These are phyloP conservation scores for Laetiporus sulphureus DNA, from an alignment of 1,284 basidiomycete species.

Conservation along the genomic window DNA sequence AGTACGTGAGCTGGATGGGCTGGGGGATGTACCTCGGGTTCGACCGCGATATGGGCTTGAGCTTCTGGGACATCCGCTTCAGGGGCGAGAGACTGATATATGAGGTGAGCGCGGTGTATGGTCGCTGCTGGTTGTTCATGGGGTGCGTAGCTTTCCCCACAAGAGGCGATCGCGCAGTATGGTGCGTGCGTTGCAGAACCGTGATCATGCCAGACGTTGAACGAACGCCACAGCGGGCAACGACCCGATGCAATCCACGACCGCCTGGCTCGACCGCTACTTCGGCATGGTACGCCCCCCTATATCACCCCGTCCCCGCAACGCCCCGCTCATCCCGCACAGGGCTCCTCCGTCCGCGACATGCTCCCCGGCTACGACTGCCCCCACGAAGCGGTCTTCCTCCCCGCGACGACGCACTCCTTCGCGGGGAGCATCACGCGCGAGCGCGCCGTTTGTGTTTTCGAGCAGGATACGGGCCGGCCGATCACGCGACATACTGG, in stretches of 20 bases:
- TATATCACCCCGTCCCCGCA: neutral
- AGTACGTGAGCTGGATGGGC: conserved; percentile 62
- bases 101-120: conserved; percentile 42
- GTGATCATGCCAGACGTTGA: neutral
- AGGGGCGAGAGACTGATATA: conserved; percentile 57
- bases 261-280: conserved; percentile 59
- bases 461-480: conserved; percentile 52
- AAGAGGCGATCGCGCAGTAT: conserved; percentile 60
- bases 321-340: no score
- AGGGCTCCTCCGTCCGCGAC: conserved; percentile 42
- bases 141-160: conserved; percentile 39
- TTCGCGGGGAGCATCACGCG: conserved; percentile 36
- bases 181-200: conserved; percentile 22
- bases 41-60: conserved; percentile 60
- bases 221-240: conserved; percentile 35
- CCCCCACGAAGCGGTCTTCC: conserved; percentile 50
- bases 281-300: conserved; percentile 46
- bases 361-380: conserved; percentile 63
- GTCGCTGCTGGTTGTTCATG: no score
- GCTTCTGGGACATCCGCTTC: conserved; percentile 62
- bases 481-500: conserved; percentile 57
- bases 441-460: conserved; percentile 54
- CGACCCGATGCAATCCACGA: conserved; percentile 57
- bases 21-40: conserved; percentile 60
- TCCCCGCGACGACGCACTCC: conserved; percentile 50